Evolutionary conservation across 495 filamentous ascomycete genomes (phyloP).

Genomic region (Daldinia vernicosa): DNA sequence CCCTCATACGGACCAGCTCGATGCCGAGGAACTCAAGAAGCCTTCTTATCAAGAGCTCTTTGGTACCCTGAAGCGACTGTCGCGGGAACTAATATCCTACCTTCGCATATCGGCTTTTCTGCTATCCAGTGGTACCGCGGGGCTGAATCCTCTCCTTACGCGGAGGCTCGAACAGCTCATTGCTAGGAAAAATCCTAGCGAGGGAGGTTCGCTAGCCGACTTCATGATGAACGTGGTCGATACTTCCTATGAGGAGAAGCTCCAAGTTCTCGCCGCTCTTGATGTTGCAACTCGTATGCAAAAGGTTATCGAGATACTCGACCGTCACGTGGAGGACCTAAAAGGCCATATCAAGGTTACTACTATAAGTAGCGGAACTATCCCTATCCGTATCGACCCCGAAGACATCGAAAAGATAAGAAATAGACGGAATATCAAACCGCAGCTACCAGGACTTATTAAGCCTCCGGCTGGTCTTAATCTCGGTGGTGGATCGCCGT

Average conservation of each 20-base stretch:
- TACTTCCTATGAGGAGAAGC: conserved; percentile 84
- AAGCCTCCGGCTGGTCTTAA: conserved; percentile 59
- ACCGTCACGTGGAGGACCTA: conserved; percentile 78
- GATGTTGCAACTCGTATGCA: conserved; percentile 80
- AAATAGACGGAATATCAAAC: conserved; percentile 61
- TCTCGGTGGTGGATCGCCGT: conserved; percentile 56
- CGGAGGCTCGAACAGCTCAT: conserved; percentile 88
- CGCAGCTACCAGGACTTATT: conserved; percentile 54
- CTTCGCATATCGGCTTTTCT: conserved; percentile 80
- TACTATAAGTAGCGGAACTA: conserved; percentile 66
- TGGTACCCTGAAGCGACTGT: conserved; percentile 79
- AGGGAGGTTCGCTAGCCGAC: conserved; percentile 90
- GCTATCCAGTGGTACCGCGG: conserved; percentile 64
- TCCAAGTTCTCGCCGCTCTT: conserved; percentile 79
- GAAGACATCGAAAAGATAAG: conserved; percentile 52
- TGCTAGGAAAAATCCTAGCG: conserved; percentile 72
- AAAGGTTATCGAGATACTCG: conserved; percentile 80
- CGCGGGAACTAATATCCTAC: conserved; percentile 81
- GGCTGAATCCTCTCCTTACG: conserved; percentile 82
- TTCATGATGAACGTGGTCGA: conserved; percentile 94
- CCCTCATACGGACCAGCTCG: conserved; percentile 47
- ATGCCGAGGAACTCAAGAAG: conserved; percentile 28
- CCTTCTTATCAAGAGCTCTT: conserved; percentile 68
- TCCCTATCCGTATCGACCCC: conserved; percentile 62
- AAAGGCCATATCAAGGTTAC: conserved; percentile 85